Evolutionary conservation across 2,329 filamentous ascomycete genomes (phyloP), one percentile per base, ranked within the genome.

Genomic region (Penicillium expansum): DNA sequence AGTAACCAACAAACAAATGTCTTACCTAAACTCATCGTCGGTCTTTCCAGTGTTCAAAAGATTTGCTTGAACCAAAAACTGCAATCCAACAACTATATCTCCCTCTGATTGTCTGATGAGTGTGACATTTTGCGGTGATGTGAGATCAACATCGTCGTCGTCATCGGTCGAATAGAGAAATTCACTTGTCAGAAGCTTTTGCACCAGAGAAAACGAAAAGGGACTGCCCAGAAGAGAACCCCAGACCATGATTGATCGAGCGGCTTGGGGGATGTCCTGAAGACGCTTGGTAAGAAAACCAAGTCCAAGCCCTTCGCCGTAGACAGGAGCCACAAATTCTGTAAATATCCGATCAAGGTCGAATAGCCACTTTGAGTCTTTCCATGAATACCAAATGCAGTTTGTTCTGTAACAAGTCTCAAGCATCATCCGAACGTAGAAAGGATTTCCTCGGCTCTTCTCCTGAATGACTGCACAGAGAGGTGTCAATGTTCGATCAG

Each of bases 351-450:
- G 86, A 72, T 97, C 92, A 11, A 97, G 77, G 68, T 95, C 89
- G 70, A 88, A 97, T 43, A 88, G 82, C 93, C 93, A 97, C 44
- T 83, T 82, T 45, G 86, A 90, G 62, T 88, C 85, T 64, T 86
- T 86, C 81, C 94, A 96, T 60, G 92, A 91, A 73, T 96, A 97
- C 84, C 87, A 96, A 48, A 97, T 89, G 71, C 90, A 96, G 63
- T 88, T 88, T 69, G 91, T 94, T 39, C 90, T 86, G 71, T 96
- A 87, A 70, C 91, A 95, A 3, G 89, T 88, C 68, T 90, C 90
- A 5, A 97, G 82, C 83, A 97, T 95, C 74, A 96, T 91, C 54
- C 91, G 83, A 72, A 96, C 89, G 68, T 94, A 95, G 68, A 96
- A 97, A 0, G 92, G 88, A 60, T 96, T 96, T 1, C 92, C 92